Conservation (phyloP, 1,139 yeast species). For the Debaryomyces robertsiae region DNA sequence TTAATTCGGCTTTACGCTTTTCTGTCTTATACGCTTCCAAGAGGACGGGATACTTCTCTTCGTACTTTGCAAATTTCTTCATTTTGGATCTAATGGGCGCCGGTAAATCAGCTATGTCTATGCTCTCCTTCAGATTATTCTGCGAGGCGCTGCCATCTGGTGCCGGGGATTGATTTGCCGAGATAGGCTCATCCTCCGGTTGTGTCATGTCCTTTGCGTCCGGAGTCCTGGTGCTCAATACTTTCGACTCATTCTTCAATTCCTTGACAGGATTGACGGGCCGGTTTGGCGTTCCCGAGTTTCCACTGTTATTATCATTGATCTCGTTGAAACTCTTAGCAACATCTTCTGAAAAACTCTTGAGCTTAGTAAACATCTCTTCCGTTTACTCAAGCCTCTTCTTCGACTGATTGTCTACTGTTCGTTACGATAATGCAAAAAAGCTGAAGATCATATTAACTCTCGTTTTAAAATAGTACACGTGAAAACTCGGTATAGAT, state of each 20-base stretch:
- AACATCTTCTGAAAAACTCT: slow-evolving; percentile 61
- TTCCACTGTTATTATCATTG: slow-evolving; percentile 22
- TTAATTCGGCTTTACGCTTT: slow-evolving; percentile 64
- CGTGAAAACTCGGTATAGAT: too few relatives aligned
- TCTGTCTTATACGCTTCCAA: slow-evolving; percentile 84
- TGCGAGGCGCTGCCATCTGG: neutral
- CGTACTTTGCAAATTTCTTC: slow-evolving; percentile 82
- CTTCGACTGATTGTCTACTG: too few relatives aligned
- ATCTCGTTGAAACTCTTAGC: slow-evolving; percentile 46
- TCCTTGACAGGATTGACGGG: slow-evolving; percentile 29
- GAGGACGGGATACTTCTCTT: slow-evolving; percentile 81
- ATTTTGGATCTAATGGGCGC: slow-evolving; percentile 61
- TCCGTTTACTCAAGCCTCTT: neutral
- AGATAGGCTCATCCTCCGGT: slow-evolving; percentile 43
- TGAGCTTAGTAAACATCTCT: slow-evolving; percentile 39
- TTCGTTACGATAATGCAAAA: too few relatives aligned
- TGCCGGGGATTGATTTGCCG: slow-evolving; percentile 2
- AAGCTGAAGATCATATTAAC: too few relatives aligned
- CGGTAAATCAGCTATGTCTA: slow-evolving; percentile 49
- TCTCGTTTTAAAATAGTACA: too few relatives aligned
- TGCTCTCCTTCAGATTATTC: slow-evolving; percentile 18
- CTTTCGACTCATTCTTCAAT: slow-evolving; percentile 35
- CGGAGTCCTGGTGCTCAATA: slow-evolving; percentile 46
- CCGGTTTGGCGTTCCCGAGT: slow-evolving; percentile 10
- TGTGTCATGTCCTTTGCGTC: slow-evolving; percentile 45